Evolutionary conservation across 495 filamentous ascomycete genomes (phyloP).

Genomic region (Chaetomium cochliodes): DNA sequence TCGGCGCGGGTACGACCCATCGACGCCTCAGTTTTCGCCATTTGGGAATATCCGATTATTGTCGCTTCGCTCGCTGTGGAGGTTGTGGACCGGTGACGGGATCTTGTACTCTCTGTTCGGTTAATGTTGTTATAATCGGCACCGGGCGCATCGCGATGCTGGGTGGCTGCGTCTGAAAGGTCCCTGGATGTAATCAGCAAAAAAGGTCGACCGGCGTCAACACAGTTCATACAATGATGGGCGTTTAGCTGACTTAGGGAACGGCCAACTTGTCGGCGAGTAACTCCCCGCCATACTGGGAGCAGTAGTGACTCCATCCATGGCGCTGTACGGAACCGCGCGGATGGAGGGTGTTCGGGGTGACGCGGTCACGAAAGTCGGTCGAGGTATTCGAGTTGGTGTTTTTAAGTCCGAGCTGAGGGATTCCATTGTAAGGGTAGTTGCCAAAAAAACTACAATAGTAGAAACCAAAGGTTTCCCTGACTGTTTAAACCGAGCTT

Average conservation of each 20-base stretch:
- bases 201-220: not conserved
- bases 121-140: not conserved
- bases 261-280: constrained; percentile 26
- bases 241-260: constrained; percentile 17
- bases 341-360: constrained; percentile 21
- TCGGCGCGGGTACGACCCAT: not conserved
- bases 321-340: constrained; percentile 20
- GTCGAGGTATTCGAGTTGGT: constrained; percentile 17
- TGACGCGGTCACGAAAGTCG: constrained; percentile 13
- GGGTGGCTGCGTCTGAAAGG: not conserved
- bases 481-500: not conserved
- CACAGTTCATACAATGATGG: constrained; percentile 5
- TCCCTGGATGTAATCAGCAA: constrained; percentile 13
- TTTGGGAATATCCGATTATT: not conserved
- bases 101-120: not conserved
- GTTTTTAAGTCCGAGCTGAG: not conserved
- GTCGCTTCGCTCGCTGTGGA: not conserved
- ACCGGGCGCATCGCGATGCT: not conserved
- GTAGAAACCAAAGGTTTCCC: not conserved
- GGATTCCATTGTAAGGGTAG: not conserved
- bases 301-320: not conserved
- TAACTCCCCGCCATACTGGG: constrained; percentile 34
- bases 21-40: not conserved
- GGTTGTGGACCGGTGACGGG: not conserved
- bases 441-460: not conserved